phyloP scores from a whole-genome alignment of 2,329 filamentous ascomycete species.

The Talaromyces rugulosus region DNA sequence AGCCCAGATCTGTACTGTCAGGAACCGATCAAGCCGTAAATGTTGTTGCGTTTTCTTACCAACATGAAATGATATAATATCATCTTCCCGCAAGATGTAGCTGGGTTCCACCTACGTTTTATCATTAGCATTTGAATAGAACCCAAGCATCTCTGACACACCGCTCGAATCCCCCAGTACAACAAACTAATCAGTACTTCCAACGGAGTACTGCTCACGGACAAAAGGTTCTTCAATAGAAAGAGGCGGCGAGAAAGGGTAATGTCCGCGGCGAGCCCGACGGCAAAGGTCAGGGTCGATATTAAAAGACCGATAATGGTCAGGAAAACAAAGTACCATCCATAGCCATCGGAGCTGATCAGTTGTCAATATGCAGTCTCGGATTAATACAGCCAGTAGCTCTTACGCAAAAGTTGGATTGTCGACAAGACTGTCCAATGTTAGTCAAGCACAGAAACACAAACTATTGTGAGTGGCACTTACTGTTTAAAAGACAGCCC shows the following conservation, averaged over 20 bases:
- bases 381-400: constrained; percentile 3
- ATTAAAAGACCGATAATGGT: constrained; percentile 59
- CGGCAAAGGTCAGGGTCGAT: constrained; percentile 51
- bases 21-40: background rate
- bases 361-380: background rate
- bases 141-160: constrained; percentile 24
- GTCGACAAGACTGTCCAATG: constrained; percentile 33
- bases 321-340: constrained; percentile 63
- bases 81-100: constrained; percentile 48
- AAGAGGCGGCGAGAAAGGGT: constrained; percentile 51
- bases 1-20: constrained; percentile 36
- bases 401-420: constrained; percentile 41
- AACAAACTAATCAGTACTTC: constrained; percentile 57
- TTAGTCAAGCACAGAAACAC: background rate
- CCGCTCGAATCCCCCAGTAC: constrained; percentile 56
- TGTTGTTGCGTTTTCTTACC: constrained; percentile 21
- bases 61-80: constrained; percentile 31
- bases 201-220: constrained; percentile 55
- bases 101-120: constrained; percentile 36
- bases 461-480: constrained; percentile 14
- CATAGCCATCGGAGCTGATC: constrained; percentile 54
- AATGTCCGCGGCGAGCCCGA: constrained; percentile 54
- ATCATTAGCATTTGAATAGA: constrained; percentile 5
- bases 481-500: constrained; percentile 44
- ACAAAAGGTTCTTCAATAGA: constrained; percentile 54